Conservation (phyloP, 768 basidiomycete genomes). For the Amanita rimosa region DNA sequence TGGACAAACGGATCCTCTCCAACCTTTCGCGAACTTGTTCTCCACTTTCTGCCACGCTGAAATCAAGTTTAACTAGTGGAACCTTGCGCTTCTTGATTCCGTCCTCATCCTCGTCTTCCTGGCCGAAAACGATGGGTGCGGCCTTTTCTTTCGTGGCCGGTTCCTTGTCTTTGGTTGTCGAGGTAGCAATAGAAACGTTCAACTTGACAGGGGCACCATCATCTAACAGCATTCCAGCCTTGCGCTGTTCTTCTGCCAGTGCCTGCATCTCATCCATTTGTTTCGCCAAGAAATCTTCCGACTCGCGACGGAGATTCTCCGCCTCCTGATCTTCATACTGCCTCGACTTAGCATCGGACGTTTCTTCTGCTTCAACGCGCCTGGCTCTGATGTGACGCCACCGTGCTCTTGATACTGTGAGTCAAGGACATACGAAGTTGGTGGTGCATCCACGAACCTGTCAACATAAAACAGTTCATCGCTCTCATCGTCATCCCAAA, state of each 20-base stretch:
- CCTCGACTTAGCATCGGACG: conserved; percentile 76
- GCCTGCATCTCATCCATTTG: conserved; percentile 97
- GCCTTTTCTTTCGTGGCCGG: conserved; percentile 37
- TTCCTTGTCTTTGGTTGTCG: conserved; percentile 32
- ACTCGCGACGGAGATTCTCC: conserved; percentile 80
- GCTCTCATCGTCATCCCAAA: conserved; percentile 91
- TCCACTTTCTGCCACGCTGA: conserved; percentile 68
- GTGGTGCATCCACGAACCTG: conserved; percentile 38
- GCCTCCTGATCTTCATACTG: conserved; percentile 77
- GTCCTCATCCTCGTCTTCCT: conserved; percentile 85
- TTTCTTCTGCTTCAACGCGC: conserved; percentile 65
- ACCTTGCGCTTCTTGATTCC: conserved; percentile 72
- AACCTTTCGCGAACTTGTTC: conserved; percentile 73
- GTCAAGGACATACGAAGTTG: background rate
- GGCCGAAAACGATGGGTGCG: conserved; percentile 48
- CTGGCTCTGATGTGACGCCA: conserved; percentile 78
- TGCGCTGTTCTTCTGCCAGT: conserved; percentile 81
- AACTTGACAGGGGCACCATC: conserved; percentile 87
- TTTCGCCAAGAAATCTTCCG: conserved; percentile 85
- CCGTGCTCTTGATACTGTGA: conserved; percentile 37
- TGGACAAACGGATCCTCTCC: conserved; percentile 62
- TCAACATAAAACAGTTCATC: conserved; percentile 91
- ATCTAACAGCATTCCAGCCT: conserved; percentile 82
- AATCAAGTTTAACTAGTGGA: conserved; percentile 85
- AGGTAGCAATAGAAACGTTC: conserved; percentile 57